phyloP scores from a whole-genome alignment of 106 monocot species.

The Apostasia ramifera region DNA sequence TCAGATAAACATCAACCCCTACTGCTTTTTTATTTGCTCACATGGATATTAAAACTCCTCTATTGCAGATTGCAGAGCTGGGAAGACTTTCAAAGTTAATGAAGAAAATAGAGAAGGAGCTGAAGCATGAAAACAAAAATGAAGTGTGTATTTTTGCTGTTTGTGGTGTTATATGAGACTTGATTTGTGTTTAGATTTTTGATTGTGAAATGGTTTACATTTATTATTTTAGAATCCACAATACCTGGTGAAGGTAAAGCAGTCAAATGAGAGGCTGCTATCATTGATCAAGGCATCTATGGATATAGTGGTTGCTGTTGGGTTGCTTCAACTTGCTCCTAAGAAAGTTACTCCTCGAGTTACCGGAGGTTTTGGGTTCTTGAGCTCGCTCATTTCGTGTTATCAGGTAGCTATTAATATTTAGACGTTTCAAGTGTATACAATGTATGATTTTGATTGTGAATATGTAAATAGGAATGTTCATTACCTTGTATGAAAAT shows the following conservation, averaged over 20 bases:
- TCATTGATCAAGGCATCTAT: slow-evolving; percentile 70
- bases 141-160: slow-evolving; percentile 23
- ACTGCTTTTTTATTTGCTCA: neutral
- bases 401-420: slow-evolving; percentile 66
- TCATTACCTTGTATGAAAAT: neutral
- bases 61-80: slow-evolving; percentile 58
- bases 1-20: no score
- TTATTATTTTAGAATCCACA: slow-evolving; percentile 45
- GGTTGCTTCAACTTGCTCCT: slow-evolving; percentile 81
- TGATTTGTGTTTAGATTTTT: no score
- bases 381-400: slow-evolving; percentile 80
- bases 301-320: slow-evolving; percentile 80
- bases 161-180: neutral
- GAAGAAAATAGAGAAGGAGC: slow-evolving; percentile 79
- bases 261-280: slow-evolving; percentile 71
- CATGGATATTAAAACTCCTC: neutral
- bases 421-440: neutral
- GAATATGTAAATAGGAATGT: neutral
- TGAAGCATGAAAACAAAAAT: slow-evolving; percentile 48
- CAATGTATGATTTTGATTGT: neutral
- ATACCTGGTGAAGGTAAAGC: slow-evolving; percentile 51
- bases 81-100: slow-evolving; percentile 57
- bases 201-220: no score
- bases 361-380: slow-evolving; percentile 72
- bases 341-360: slow-evolving; percentile 88